Percentiles rank a stretch among this genome's conserved stretches.
These are phyloP conservation scores for Bipolaris bicolor DNA, from an alignment of 2,329 filamentous ascomycete species.

Conservation along the genomic window DNA sequence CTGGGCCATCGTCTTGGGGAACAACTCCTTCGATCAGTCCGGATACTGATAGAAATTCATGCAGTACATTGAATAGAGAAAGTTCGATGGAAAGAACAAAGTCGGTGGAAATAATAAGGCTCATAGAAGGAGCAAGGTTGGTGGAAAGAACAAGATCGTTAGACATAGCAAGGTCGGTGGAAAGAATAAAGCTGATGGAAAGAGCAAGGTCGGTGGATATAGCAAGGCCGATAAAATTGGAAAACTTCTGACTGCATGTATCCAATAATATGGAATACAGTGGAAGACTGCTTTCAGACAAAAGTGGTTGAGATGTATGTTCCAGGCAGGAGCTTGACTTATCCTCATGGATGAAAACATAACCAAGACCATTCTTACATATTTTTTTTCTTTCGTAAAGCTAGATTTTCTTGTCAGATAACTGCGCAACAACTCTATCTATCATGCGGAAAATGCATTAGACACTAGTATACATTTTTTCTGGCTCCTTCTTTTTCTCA, in stretches of 20 bases:
- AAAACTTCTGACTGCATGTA: not conserved
- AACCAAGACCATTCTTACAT: not conserved
- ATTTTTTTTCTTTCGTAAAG: not conserved
- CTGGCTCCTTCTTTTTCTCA: conserved; percentile 12
- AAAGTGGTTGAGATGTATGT: not conserved
- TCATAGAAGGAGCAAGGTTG: too few relatives aligned
- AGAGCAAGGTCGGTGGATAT: not conserved
- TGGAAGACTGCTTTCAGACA: not conserved
- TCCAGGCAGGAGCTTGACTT: too few relatives aligned
- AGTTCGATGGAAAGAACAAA: too few relatives aligned
- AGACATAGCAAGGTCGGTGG: too few relatives aligned
- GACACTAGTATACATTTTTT: not conserved
- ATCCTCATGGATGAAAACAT: not conserved
- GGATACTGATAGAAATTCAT: not conserved
- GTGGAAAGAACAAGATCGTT: too few relatives aligned
- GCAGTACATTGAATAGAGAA: not conserved
- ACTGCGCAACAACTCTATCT: not conserved
- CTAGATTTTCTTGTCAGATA: not conserved
- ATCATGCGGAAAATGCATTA: not conserved
- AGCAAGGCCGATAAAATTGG: not conserved
- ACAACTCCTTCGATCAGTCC: not conserved
- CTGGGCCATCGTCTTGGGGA: not conserved
- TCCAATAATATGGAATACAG: not conserved
- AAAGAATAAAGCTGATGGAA: too few relatives aligned
- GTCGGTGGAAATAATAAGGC: too few relatives aligned